A percentile compares a stretch with the other conserved stretches of the same genome.
phyloP scores from a whole-genome alignment of 495 filamentous ascomycete species.

The Aspergillus carlsbadensis region DNA sequence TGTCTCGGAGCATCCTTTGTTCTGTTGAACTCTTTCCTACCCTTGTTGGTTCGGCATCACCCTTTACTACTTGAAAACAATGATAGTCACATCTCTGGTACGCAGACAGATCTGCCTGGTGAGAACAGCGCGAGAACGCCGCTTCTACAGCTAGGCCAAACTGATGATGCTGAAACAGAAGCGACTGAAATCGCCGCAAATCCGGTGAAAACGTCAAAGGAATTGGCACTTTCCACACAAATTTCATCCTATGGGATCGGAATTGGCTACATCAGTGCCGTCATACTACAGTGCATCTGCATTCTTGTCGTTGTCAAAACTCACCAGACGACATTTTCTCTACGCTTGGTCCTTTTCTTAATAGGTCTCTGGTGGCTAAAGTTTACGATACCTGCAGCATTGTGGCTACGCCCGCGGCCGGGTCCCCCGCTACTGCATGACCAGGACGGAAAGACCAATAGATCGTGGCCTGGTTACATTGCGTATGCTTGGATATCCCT shows the following conservation, averaged over 20 bases:
- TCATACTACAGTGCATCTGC: constrained; percentile 74
- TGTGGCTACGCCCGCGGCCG: constrained; percentile 89
- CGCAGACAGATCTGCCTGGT: not conserved
- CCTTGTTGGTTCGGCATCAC: constrained; percentile 76
- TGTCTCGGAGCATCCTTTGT: constrained; percentile 88
- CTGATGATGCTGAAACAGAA: not conserved
- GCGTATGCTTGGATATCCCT: constrained; percentile 82
- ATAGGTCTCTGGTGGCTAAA: constrained; percentile 93
- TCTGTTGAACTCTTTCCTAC: constrained; percentile 79
- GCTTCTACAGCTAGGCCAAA: constrained; percentile 22
- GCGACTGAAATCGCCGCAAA: constrained; percentile 14
- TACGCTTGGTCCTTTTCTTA: constrained; percentile 79
- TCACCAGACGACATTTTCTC: constrained; percentile 71
- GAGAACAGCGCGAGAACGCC: constrained; percentile 35
- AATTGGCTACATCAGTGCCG: constrained; percentile 81
- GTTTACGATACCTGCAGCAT: constrained; percentile 84
- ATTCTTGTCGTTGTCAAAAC: constrained; percentile 69
- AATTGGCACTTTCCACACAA: constrained; percentile 72
- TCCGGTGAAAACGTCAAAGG: constrained; percentile 47
- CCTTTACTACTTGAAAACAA: constrained; percentile 42
- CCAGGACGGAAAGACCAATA: constrained; percentile 34
- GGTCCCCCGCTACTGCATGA: constrained; percentile 68
- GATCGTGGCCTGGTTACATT: constrained; percentile 63
- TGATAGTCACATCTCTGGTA: not conserved
- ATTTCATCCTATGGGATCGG: constrained; percentile 91